Evolutionary conservation across 768 basidiomycete genomes (phyloP).

Genomic region (Ramaria sp.): DNA sequence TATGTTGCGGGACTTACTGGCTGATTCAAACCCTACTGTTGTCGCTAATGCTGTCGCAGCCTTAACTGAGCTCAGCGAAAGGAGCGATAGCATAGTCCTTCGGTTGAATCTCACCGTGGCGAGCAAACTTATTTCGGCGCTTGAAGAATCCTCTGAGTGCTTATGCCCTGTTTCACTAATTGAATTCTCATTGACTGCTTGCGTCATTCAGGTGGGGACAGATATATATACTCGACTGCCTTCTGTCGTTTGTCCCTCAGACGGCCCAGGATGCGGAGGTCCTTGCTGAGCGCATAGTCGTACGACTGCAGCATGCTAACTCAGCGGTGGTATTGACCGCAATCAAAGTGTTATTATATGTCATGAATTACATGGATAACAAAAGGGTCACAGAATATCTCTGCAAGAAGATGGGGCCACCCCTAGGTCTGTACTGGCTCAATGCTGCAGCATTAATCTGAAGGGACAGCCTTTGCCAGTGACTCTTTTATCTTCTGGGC

Average conservation of each 20-base stretch:
- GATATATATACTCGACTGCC: conserved; percentile 92
- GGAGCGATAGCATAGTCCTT: conserved; percentile 90
- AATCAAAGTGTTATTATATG: conserved; percentile 87
- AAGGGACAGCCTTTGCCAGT: conserved; percentile 36
- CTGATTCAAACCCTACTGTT: conserved; percentile 92
- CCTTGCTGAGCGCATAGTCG: conserved; percentile 90
- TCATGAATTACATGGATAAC: conserved; percentile 99
- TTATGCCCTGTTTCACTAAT: neutral
- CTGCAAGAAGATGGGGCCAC: conserved; percentile 97
- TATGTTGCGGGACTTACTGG: conserved; percentile 81
- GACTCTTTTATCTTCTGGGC: conserved; percentile 89
- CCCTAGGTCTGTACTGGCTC: conserved; percentile 53
- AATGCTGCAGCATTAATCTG: neutral
- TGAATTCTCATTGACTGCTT: conserved; percentile 5
- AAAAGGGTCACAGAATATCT: conserved; percentile 76
- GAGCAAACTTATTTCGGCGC: conserved; percentile 80
- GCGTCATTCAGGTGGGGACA: conserved; percentile 77
- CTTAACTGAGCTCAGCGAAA: conserved; percentile 91
- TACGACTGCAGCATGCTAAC: conserved; percentile 95
- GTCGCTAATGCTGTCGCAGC: conserved; percentile 96
- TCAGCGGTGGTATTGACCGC: conserved; percentile 99
- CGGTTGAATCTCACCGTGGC: conserved; percentile 80
- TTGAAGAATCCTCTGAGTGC: conserved; percentile 95
- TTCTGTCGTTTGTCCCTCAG: conserved; percentile 91
- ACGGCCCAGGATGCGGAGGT: conserved; percentile 79